Conservation (phyloP, 2,329 filamentous ascomycete species). For the Colletotrichum sp. region DNA sequence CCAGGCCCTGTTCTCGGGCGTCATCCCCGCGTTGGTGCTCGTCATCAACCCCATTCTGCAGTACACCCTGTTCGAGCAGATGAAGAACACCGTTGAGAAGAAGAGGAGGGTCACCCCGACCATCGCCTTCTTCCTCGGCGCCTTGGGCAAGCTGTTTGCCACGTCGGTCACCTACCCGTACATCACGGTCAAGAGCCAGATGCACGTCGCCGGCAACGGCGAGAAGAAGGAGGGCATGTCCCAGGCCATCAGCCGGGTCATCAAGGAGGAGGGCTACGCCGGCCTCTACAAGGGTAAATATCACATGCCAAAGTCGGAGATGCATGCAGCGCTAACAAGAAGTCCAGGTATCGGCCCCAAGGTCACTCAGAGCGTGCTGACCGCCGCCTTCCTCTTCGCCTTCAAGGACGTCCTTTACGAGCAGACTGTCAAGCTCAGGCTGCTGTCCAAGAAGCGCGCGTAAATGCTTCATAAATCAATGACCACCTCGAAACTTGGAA, state of each 20-base stretch:
- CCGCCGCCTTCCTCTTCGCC: conserved; percentile 93
- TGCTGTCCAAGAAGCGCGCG: conserved; percentile 41
- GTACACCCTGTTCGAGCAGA: conserved; percentile 98
- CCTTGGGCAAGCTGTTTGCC: conserved; percentile 91
- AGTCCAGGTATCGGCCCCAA: conserved; percentile 87
- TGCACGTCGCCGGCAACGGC: conserved; percentile 85
- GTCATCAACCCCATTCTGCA: conserved; percentile 99
- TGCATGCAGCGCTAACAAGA: conserved; percentile 16
- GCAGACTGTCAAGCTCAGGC: conserved; percentile 72
- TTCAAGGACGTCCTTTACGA: conserved; percentile 98
- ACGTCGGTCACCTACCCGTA: conserved; percentile 97
- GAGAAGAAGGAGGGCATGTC: conserved; percentile 83
- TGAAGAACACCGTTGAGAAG: conserved; percentile 89
- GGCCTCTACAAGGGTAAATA: conserved; percentile 82
- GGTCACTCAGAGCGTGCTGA: conserved; percentile 95
- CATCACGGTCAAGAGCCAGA: conserved; percentile 97
- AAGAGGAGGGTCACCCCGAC: conserved; percentile 77
- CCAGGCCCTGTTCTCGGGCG: conserved; percentile 85
- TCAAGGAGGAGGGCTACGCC: conserved; percentile 87
- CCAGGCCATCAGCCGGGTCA: conserved; percentile 77
- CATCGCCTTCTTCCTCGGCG: conserved; percentile 89
- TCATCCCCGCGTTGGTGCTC: conserved; percentile 88
- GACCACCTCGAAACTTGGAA: conserved; percentile 13
- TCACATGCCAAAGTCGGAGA: background rate
- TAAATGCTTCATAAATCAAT: background rate